phyloP scores from a whole-genome alignment of 2,329 filamentous ascomycete genomes.

The Colletotrichum abscissum region DNA sequence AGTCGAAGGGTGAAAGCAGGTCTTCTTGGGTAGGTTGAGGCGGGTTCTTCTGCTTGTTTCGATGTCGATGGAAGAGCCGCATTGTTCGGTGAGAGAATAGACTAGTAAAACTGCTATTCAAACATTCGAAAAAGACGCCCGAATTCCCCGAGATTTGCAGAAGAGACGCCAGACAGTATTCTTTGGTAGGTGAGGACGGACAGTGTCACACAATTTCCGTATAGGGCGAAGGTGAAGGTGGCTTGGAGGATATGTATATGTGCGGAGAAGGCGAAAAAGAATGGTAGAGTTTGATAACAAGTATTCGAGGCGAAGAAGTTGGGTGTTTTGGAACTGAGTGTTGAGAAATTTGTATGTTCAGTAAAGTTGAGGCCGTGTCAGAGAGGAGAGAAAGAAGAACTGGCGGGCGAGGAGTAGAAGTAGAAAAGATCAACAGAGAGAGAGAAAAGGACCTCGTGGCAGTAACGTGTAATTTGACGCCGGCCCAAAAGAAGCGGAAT shows the following conservation, averaged over 20 bases:
- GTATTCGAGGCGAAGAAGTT: neutral
- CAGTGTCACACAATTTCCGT: neutral
- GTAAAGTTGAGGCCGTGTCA: neutral
- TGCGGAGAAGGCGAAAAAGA: neutral
- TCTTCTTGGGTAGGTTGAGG: neutral
- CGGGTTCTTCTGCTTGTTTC: constrained; percentile 18
- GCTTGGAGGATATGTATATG: neutral
- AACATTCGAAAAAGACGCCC: neutral
- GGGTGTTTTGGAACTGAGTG: neutral
- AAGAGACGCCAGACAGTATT: neutral
- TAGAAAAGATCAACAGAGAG: constrained; percentile 9
- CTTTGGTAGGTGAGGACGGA: neutral
- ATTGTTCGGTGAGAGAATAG: constrained; percentile 4
- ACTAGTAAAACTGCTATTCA: neutral
- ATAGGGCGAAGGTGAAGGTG: neutral
- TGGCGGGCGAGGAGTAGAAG: neutral
- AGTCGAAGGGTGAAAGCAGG: neutral
- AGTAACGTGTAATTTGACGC: constrained; percentile 24
- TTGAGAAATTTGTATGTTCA: neutral
- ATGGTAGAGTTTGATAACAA: neutral
- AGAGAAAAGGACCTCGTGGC: constrained; percentile 22
- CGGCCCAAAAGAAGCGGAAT: neutral
- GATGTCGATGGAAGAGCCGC: constrained; percentile 22
- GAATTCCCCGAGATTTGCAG: no score
- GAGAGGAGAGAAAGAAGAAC: neutral